Percentiles rank a stretch among this genome's conserved stretches.
These are phyloP conservation scores for Botrytis paeoniae DNA, from an alignment of 2,329 filamentous ascomycete genomes.

Conservation along the genomic window DNA sequence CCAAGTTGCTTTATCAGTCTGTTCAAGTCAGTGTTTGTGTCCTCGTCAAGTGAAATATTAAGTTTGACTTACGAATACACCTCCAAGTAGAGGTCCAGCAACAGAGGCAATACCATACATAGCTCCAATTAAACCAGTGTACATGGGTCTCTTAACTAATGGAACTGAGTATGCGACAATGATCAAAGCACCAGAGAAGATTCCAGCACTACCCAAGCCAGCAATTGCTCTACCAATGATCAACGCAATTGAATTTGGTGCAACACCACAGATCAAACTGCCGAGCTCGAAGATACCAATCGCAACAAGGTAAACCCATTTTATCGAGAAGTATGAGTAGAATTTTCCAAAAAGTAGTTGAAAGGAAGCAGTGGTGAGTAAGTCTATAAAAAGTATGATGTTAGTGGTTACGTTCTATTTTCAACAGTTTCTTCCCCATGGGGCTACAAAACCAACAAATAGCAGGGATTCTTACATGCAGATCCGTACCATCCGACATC, in stretches of 20 bases:
- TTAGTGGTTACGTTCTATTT: not conserved
- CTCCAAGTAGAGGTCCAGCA: conserved; percentile 37
- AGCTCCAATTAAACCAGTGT: conserved; percentile 20
- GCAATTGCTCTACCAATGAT: conserved; percentile 39
- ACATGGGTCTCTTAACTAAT: conserved; percentile 24
- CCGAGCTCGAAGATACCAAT: conserved; percentile 40
- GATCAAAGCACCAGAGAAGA: conserved; percentile 33
- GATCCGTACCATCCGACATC: conserved; percentile 56
- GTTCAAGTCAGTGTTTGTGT: conserved; percentile 6
- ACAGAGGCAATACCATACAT: conserved; percentile 48
- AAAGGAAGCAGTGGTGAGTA: conserved; percentile 18
- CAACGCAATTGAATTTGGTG: conserved; percentile 38
- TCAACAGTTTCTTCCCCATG: not conserved
- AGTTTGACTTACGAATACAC: conserved; percentile 31
- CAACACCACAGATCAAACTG: conserved; percentile 36
- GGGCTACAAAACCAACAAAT: not conserved
- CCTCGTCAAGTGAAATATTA: not conserved
- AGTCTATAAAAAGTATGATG: not conserved
- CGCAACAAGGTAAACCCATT: conserved; percentile 38
- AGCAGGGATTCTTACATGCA: conserved; percentile 46
- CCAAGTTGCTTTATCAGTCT: conserved; percentile 35
- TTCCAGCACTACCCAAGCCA: conserved; percentile 33
- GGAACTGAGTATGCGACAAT: conserved; percentile 28
- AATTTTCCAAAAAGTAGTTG: conserved; percentile 37
- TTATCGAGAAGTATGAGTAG: conserved; percentile 37